Evolutionary conservation across 495 filamentous ascomycete genomes (phyloP).

Genomic region (Aspergillus haitiensis): DNA sequence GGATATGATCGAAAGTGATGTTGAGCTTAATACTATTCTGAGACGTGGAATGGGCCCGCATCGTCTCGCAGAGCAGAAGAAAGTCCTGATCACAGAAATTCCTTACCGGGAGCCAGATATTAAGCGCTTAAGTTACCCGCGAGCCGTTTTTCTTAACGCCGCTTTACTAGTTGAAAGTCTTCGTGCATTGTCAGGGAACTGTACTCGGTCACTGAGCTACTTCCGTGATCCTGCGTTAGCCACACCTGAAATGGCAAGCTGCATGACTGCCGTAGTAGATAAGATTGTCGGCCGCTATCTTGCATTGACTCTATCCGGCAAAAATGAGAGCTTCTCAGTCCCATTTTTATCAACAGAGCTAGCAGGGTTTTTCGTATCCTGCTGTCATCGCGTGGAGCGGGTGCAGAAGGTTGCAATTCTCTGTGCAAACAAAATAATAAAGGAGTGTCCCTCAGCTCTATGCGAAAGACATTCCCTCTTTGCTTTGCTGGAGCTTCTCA

Average conservation of each 20-base stretch:
- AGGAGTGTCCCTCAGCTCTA: slow-evolving; percentile 79
- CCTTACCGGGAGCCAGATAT: slow-evolving; percentile 75
- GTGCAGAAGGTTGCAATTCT: slow-evolving; percentile 80
- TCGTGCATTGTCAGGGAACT: slow-evolving; percentile 78
- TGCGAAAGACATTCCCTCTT: slow-evolving; percentile 89
- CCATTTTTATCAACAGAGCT: slow-evolving; percentile 86
- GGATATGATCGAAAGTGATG: slow-evolving; percentile 88
- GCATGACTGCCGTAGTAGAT: slow-evolving; percentile 81
- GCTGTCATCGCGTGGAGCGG: slow-evolving; percentile 86
- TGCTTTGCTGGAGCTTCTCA: slow-evolving; percentile 84
- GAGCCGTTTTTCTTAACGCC: slow-evolving; percentile 87
- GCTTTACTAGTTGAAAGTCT: slow-evolving; percentile 82
- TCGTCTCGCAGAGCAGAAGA: slow-evolving; percentile 77
- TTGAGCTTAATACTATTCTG: slow-evolving; percentile 90
- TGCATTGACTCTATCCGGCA: slow-evolving; percentile 66
- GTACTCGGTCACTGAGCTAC: slow-evolving; percentile 82
- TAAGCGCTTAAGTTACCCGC: slow-evolving; percentile 75
- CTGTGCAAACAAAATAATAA: slow-evolving; percentile 82
- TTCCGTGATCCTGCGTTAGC: slow-evolving; percentile 89
- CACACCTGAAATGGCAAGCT: slow-evolving; percentile 72
- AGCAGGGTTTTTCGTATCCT: slow-evolving; percentile 76
- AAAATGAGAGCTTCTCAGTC: slow-evolving; percentile 70
- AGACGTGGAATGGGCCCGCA: slow-evolving; percentile 77
- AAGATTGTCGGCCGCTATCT: slow-evolving; percentile 74
- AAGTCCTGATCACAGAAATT: slow-evolving; percentile 65